Evolutionary conservation across 139 green algal species (phyloP).

Genomic region (Auxenochlorella pyrenoidosa): DNA sequence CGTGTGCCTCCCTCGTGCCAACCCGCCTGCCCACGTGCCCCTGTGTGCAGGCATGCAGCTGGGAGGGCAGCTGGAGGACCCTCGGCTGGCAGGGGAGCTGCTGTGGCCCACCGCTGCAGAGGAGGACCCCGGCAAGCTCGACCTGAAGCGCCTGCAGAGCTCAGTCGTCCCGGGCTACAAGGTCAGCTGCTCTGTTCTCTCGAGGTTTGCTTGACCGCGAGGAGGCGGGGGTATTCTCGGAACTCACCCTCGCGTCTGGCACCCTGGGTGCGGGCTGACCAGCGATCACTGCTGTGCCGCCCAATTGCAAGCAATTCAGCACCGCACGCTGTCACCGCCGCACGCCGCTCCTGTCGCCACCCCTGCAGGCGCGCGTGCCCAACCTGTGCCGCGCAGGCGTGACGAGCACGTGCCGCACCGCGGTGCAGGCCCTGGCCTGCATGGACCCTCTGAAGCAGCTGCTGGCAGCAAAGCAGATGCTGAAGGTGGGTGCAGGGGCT

Average conservation of each 20-base stretch:
- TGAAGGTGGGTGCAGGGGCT: constrained; percentile 11
- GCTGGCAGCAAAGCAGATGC: constrained; percentile 20
- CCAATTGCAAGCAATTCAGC: too few relatives aligned
- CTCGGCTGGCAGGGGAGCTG: constrained; percentile 4
- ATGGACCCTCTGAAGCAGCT: constrained; percentile 19
- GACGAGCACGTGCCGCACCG: constrained; percentile 23
- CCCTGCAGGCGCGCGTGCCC: constrained; percentile 14
- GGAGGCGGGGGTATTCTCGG: too few relatives aligned
- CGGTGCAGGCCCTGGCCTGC: constrained; percentile 18
- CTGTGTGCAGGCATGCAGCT: constrained; percentile 5
- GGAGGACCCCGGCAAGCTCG: neutral
- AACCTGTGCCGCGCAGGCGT: constrained; percentile 27
- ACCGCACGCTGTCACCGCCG: too few relatives aligned
- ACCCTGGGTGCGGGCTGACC: neutral
- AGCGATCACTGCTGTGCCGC: too few relatives aligned
- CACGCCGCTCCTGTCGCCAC: too few relatives aligned
- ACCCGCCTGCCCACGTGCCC: neutral
- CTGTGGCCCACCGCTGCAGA: constrained; percentile 1
- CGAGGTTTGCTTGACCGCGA: neutral
- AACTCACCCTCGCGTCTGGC: too few relatives aligned
- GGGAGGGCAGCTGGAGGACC: constrained; percentile 22
- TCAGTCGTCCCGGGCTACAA: neutral
- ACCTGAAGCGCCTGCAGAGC: constrained; percentile 13
- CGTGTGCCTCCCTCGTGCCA: neutral
- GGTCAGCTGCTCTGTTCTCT: neutral